A percentile compares a stretch with the other conserved stretches of the same genome.
Conservation (phyloP, 257 asterid genomes). For the Sherardia arvensis region DNA sequence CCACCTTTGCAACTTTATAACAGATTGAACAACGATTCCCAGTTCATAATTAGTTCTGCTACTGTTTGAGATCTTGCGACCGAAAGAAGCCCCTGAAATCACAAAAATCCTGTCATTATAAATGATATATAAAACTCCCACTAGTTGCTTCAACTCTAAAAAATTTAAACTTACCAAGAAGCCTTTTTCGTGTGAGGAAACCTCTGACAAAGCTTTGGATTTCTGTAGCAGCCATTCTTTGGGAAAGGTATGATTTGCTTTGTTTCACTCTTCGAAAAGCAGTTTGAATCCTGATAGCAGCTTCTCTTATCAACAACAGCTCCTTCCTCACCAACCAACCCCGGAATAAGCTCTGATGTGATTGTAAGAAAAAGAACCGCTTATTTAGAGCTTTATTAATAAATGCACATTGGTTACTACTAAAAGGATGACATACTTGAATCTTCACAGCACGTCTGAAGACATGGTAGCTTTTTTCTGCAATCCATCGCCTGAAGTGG, state of each 20-base stretch:
- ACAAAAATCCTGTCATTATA: slow-evolving; percentile 9
- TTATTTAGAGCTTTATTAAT: too few relatives aligned
- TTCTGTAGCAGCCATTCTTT: slow-evolving; percentile 41
- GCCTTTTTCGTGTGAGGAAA: slow-evolving; percentile 52
- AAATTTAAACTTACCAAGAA: slow-evolving; percentile 34
- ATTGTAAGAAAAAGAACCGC: not conserved
- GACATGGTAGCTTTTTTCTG: slow-evolving; percentile 35
- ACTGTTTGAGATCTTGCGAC: slow-evolving; percentile 18
- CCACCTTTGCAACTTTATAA: slow-evolving; percentile 74
- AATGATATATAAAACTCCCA: slow-evolving; percentile 6
- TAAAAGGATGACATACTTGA: slow-evolving; percentile 42
- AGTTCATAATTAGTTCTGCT: slow-evolving; percentile 32
- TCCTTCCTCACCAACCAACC: slow-evolving; percentile 62
- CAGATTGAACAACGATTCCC: slow-evolving; percentile 35
- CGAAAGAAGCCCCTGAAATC: slow-evolving; percentile 41
- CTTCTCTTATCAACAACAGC: slow-evolving; percentile 37
- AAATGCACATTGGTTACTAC: not conserved
- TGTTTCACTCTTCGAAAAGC: slow-evolving; percentile 44
- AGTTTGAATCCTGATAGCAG: slow-evolving; percentile 52
- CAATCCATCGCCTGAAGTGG: slow-evolving; percentile 67
- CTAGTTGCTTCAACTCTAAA: not conserved
- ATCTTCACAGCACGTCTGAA: slow-evolving; percentile 31
- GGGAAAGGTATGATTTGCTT: slow-evolving; percentile 28
- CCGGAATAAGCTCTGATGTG: slow-evolving; percentile 50
- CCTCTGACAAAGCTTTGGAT: slow-evolving; percentile 71